Percentiles rank a stretch among this genome's conserved stretches.
phyloP scores from a whole-genome alignment of 2,329 filamentous ascomycete species.

The Apiospora sp. region DNA sequence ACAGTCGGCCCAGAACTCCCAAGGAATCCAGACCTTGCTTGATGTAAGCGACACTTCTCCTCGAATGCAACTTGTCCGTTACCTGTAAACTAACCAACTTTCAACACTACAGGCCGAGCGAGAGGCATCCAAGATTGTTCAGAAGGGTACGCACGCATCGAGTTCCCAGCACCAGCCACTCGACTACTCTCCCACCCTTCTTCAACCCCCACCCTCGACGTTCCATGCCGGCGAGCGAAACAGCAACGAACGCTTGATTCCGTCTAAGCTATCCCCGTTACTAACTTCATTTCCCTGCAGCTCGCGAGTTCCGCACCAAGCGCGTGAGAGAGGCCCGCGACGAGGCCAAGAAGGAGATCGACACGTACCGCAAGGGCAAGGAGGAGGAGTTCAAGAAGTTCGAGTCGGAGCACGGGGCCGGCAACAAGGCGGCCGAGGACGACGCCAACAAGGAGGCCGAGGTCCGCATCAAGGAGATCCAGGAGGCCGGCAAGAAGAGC shows the following conservation, averaged over 20 bases:
- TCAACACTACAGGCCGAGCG: slow-evolving; percentile 78
- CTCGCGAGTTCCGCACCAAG: slow-evolving; percentile 77
- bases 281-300: slow-evolving; percentile 38
- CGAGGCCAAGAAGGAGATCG: slow-evolving; percentile 98
- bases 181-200: background rate
- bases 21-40: slow-evolving; percentile 97
- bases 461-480: slow-evolving; percentile 81
- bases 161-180: background rate
- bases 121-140: slow-evolving; percentile 98
- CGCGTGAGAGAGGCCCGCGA: slow-evolving; percentile 94
- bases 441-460: slow-evolving; percentile 85
- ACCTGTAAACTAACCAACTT: slow-evolving; percentile 45
- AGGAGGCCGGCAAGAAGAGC: slow-evolving; percentile 79
- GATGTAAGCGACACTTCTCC: slow-evolving; percentile 73
- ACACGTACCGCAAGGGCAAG: slow-evolving; percentile 88
- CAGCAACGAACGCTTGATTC: background rate
- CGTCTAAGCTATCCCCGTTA: background rate
- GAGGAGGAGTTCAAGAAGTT: slow-evolving; percentile 96
- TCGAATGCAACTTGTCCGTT: background rate
- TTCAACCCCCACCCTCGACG: slow-evolving; percentile 29
- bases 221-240: slow-evolving; percentile 27
- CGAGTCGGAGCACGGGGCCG: slow-evolving; percentile 89
- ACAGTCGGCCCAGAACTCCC: slow-evolving; percentile 97
- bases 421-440: slow-evolving; percentile 81
- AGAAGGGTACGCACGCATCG: slow-evolving; percentile 74